Evolutionary conservation across 257 asterid genomes (phyloP).

Genomic region (Scutellaria galericulata): DNA sequence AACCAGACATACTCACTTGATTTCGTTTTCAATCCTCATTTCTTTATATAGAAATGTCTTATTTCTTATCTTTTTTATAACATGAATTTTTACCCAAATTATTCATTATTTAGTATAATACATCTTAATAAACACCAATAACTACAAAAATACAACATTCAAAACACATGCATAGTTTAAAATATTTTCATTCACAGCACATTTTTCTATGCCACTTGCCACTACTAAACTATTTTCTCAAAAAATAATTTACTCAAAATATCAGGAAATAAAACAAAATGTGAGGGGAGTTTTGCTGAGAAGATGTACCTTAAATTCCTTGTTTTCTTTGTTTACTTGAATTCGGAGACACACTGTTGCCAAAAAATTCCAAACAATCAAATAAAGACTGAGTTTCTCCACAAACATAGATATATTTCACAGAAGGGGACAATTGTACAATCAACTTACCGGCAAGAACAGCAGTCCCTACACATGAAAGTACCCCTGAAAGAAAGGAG

Average conservation of each 20-base stretch:
- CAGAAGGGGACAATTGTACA: not conserved
- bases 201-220: not conserved
- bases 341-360: slow-evolving; percentile 78
- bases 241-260: not conserved
- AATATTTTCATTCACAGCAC: too few relatives aligned
- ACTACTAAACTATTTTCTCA: not conserved
- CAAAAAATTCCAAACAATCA: slow-evolving; percentile 30
- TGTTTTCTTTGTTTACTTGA: slow-evolving; percentile 94
- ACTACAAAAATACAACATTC: too few relatives aligned
- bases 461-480: slow-evolving; percentile 94
- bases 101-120: too few relatives aligned
- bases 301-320: slow-evolving; percentile 77
- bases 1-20: not conserved
- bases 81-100: too few relatives aligned
- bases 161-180: not conserved
- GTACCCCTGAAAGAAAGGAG: slow-evolving; percentile 96
- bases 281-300: not conserved
- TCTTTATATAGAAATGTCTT: too few relatives aligned
- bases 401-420: not conserved
- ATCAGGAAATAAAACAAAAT: too few relatives aligned
- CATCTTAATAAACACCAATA: too few relatives aligned
- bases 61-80: too few relatives aligned
- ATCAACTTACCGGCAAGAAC: slow-evolving; percentile 86
- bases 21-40: too few relatives aligned
- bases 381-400: not conserved